Conservation (phyloP, 139 green algal genomes). For the Picochlorum sp. region DNA sequence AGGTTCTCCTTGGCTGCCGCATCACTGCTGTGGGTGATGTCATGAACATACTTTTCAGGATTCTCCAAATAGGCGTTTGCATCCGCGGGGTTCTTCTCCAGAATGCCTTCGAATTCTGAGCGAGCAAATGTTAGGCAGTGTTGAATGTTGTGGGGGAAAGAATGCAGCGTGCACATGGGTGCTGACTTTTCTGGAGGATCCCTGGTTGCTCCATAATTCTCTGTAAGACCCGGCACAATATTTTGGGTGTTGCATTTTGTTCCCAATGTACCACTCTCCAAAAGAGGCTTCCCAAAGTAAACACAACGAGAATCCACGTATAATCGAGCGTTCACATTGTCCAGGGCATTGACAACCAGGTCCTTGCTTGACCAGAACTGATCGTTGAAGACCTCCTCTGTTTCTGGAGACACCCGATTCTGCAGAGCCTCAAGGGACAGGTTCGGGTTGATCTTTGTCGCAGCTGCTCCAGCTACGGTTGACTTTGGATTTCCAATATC, state of each 20-base stretch:
- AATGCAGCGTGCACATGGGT: constrained; percentile 99
- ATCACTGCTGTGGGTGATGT: constrained; percentile 44
- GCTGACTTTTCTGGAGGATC: constrained; percentile 93
- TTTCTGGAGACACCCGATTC: constrained; percentile 91
- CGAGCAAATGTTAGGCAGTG: constrained; percentile 89
- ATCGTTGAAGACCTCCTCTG: constrained; percentile 87
- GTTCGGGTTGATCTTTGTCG: constrained; percentile 70
- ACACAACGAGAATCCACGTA: constrained; percentile 92
- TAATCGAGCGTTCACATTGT: constrained; percentile 93
- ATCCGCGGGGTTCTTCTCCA: constrained; percentile 85
- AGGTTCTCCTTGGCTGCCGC: constrained; percentile 74
- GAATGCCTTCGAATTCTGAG: constrained; percentile 92
- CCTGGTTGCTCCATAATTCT: constrained; percentile 92
- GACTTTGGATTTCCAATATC: constrained; percentile 91
- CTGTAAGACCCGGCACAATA: constrained; percentile 83
- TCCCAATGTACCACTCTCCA: constrained; percentile 91
- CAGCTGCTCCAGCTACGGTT: constrained; percentile 61
- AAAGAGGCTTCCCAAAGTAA: constrained; percentile 94
- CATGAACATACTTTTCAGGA: constrained; percentile 60
- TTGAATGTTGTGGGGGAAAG: constrained; percentile 99
- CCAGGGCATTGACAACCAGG: constrained; percentile 93
- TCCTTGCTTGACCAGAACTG: constrained; percentile 83
- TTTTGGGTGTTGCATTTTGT: constrained; percentile 98
- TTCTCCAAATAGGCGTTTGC: constrained; percentile 83
- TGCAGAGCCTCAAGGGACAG: constrained; percentile 75